Conservation (phyloP, 2,329 filamentous ascomycete species). For the Diplodia corticola region DNA sequence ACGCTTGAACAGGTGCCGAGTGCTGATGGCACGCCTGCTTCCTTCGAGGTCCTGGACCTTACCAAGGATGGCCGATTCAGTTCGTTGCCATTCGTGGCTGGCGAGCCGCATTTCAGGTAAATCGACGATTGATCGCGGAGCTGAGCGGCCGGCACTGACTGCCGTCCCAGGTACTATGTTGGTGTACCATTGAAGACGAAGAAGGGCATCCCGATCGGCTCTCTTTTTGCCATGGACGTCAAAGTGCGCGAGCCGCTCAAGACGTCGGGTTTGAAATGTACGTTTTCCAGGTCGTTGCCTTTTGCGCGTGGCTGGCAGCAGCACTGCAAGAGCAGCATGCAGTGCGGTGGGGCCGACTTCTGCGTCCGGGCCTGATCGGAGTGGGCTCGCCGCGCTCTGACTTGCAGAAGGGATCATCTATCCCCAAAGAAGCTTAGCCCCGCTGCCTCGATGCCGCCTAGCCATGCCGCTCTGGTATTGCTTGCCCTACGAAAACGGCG, state of each 20-base stretch:
- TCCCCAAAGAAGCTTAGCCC: not conserved
- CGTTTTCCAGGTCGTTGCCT: not conserved
- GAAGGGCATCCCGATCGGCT: constrained; percentile 38
- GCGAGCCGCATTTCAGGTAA: constrained; percentile 29
- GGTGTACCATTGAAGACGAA: constrained; percentile 37
- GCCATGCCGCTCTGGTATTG: not conserved
- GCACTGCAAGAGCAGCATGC: not conserved
- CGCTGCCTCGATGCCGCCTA: not conserved
- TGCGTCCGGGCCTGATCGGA: not conserved
- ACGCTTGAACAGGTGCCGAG: constrained; percentile 29
- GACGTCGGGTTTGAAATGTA: constrained; percentile 26
- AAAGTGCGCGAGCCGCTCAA: constrained; percentile 29
- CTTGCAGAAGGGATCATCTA: not conserved
- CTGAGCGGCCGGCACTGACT: not conserved
- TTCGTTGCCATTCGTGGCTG: constrained; percentile 32
- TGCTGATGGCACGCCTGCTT: constrained; percentile 35
- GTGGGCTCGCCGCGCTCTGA: not conserved
- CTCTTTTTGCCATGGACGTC: constrained; percentile 34
- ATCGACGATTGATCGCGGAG: not conserved
- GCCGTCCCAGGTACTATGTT: constrained; percentile 31
- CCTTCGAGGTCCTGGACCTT: constrained; percentile 43
- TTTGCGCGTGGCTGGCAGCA: not conserved
- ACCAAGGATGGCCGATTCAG: constrained; percentile 37
- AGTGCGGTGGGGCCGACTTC: not conserved
- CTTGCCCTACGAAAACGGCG: constrained; percentile 2